Evolutionary conservation across 192 early-diverging fungal genomes (phyloP).

Genomic region (Coemansia javaensis): DNA sequence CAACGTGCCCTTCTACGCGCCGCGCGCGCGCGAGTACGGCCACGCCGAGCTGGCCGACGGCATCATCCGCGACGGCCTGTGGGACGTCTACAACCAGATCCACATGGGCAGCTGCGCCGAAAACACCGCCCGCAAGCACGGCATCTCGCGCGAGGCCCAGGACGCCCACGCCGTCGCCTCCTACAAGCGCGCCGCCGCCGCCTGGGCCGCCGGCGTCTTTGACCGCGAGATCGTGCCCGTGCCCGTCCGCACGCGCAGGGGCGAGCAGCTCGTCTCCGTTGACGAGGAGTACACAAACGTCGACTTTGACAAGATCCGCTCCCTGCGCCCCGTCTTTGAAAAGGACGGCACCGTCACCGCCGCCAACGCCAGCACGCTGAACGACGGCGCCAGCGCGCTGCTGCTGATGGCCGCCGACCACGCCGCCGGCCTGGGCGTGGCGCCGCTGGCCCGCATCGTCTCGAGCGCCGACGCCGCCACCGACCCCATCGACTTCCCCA

Average conservation of each 20-base stretch:
- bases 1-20: constrained; percentile 75
- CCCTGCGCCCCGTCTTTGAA: constrained; percentile 74
- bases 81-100: constrained; percentile 94
- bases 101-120: constrained; percentile 74
- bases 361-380: constrained; percentile 91
- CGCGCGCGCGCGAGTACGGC: constrained; percentile 68
- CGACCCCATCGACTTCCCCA: constrained; percentile 88
- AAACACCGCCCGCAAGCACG: constrained; percentile 82
- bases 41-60: constrained; percentile 75
- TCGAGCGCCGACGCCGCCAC: constrained; percentile 89
- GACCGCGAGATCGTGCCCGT: constrained; percentile 81
- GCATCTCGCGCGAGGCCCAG: constrained; percentile 83
- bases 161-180: constrained; percentile 82
- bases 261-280: constrained; percentile 66
- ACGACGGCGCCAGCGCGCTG: constrained; percentile 93
- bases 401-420: constrained; percentile 74
- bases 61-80: constrained; percentile 94
- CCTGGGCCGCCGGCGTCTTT: constrained; percentile 82
- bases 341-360: constrained; percentile 93
- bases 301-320: constrained; percentile 84
- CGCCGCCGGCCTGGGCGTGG: constrained; percentile 70
- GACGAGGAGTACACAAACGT: constrained; percentile 97
- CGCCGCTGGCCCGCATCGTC: constrained; percentile 83
- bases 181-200: constrained; percentile 84
- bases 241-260: constrained; percentile 75